Conservation (phyloP, 306 rosid species). For the Hippophae tibetana region DNA sequence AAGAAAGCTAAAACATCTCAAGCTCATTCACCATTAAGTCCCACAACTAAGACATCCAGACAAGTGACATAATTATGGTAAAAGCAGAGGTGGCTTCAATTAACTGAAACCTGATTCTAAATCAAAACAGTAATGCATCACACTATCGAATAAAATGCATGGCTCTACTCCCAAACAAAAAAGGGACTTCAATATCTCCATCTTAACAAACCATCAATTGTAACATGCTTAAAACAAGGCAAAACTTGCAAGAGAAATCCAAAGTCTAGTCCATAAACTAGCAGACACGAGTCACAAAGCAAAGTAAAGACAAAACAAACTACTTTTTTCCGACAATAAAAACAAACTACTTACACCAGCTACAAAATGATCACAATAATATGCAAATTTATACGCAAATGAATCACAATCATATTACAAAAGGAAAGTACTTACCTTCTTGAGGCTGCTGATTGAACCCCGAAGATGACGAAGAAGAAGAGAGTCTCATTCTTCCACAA, state of each 20-base stretch:
- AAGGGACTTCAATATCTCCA: not conserved
- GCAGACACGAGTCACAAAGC: not conserved
- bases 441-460: constrained; percentile 42
- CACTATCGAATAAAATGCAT: too few relatives aligned
- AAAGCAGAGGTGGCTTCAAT: not conserved
- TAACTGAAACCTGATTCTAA: too few relatives aligned
- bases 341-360: not conserved
- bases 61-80: not conserved
- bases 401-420: not conserved
- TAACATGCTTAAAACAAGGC: not conserved
- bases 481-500: constrained; percentile 39
- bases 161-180: too few relatives aligned
- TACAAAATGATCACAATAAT: not conserved
- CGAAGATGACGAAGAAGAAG: constrained; percentile 33
- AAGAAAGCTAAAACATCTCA: too few relatives aligned
- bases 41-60: not conserved
- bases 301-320: not conserved
- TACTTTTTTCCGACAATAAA: constrained; percentile 1
- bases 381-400: not conserved
- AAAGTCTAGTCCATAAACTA: not conserved
- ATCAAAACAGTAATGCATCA: too few relatives aligned
- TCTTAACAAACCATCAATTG: not conserved
- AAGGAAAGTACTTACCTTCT: constrained; percentile 31
- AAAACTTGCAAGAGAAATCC: not conserved
- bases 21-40: too few relatives aligned